Evolutionary conservation across 1,139 yeast genomes (phyloP).

Genomic region (Yamadazyma epiphylla): DNA sequence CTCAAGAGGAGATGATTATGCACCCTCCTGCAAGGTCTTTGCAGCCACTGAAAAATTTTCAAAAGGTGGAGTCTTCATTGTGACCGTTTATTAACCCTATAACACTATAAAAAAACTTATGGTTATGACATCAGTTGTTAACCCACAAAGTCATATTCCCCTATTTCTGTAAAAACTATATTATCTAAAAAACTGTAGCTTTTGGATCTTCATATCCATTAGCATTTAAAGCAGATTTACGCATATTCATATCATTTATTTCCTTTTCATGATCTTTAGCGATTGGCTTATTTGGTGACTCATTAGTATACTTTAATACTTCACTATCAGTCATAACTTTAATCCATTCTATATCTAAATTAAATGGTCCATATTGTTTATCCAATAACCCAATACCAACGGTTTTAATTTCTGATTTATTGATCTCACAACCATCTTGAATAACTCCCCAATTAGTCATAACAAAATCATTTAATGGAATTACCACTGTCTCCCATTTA

Average conservation of each 20-base stretch:
- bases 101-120: no score
- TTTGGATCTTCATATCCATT: slow-evolving; percentile 28
- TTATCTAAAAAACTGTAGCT: slow-evolving; percentile 26
- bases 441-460: slow-evolving; percentile 81
- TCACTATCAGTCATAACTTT: slow-evolving; percentile 63
- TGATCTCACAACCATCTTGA: slow-evolving; percentile 61
- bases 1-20: no score
- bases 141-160: no score
- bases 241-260: slow-evolving; percentile 18
- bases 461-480: slow-evolving; percentile 75
- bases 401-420: slow-evolving; percentile 64
- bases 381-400: slow-evolving; percentile 80
- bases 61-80: no score
- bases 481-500: slow-evolving; percentile 79
- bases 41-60: no score
- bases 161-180: no score
- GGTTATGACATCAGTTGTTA: no score
- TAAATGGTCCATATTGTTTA: slow-evolving; percentile 74
- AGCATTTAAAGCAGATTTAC: slow-evolving; percentile 16
- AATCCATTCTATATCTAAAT: slow-evolving; percentile 68
- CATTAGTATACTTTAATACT: slow-evolving; percentile 20
- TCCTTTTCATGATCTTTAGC: slow-evolving; percentile 18
- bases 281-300: slow-evolving; percentile 1
- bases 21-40: no score
- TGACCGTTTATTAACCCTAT: no score